phyloP scores from a whole-genome alignment of 2,329 filamentous ascomycete genomes.

The Xylaria sp. region DNA sequence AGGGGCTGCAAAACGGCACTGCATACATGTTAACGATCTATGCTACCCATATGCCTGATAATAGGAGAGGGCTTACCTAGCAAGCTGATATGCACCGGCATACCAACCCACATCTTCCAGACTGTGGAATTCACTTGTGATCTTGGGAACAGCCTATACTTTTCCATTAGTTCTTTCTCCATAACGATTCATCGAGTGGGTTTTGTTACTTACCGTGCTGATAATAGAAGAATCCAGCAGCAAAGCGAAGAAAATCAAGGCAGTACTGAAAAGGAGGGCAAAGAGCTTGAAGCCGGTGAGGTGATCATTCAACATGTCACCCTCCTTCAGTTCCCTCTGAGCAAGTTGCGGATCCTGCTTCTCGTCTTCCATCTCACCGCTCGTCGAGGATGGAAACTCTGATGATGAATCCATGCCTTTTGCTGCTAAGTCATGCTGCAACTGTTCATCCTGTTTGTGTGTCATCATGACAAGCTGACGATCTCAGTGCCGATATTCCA shows the following conservation, averaged over 20 bases:
- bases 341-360: not conserved
- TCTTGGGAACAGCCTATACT: slow-evolving; percentile 41
- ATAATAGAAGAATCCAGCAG: slow-evolving; percentile 50
- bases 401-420: slow-evolving; percentile 4
- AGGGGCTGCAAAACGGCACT: slow-evolving; percentile 48
- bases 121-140: slow-evolving; percentile 47
- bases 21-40: slow-evolving; percentile 6
- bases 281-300: slow-evolving; percentile 26
- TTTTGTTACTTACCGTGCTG: slow-evolving; percentile 37
- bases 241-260: slow-evolving; percentile 39
- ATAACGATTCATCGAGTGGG: too few species aligned
- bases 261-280: slow-evolving; percentile 32
- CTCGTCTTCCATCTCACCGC: not conserved
- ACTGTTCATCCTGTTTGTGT: not conserved
- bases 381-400: not conserved
- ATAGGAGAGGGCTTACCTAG: slow-evolving; percentile 32
- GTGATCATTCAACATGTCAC: slow-evolving; percentile 23
- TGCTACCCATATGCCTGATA: not conserved
- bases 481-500: not conserved
- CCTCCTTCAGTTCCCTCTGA: slow-evolving; percentile 14
- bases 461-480: not conserved
- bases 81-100: slow-evolving; percentile 44
- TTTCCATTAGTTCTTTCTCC: slow-evolving; percentile 1
- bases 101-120: slow-evolving; percentile 53
- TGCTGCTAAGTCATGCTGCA: not conserved